A percentile compares a stretch with the other conserved stretches of the same genome.
These are phyloP conservation scores for Trametes maxima DNA, from an alignment of 768 basidiomycete genomes.

Conservation along the genomic window DNA sequence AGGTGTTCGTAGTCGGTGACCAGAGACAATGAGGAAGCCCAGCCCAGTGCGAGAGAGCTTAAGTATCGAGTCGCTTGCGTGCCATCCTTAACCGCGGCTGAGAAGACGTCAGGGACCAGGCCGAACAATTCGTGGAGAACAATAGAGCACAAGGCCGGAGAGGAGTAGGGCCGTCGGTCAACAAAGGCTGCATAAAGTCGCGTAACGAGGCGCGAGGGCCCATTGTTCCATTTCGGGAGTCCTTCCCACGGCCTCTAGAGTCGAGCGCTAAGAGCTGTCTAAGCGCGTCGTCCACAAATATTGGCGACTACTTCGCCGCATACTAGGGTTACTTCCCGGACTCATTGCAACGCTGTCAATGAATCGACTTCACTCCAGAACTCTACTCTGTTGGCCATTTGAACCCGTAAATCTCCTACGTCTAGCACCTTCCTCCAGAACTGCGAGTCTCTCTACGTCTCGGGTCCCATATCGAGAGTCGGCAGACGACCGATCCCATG, in stretches of 20 bases:
- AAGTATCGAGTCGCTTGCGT: slow-evolving; percentile 16
- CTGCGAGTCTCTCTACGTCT: too few species aligned
- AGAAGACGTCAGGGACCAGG: neutral
- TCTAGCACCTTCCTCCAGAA: too few species aligned
- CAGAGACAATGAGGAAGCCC: slow-evolving; percentile 11
- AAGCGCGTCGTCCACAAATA: too few species aligned
- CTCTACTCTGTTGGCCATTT: too few species aligned
- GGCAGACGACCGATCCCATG: too few species aligned
- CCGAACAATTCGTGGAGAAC: slow-evolving; percentile 15
- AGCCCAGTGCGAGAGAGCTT: slow-evolving; percentile 3
- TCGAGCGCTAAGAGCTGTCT: neutral
- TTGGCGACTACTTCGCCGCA: too few species aligned
- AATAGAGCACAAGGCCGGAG: slow-evolving; percentile 20
- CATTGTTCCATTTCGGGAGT: slow-evolving; percentile 17
- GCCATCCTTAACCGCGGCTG: neutral
- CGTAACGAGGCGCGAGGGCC: slow-evolving; percentile 17
- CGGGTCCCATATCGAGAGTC: too few species aligned
- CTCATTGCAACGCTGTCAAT: too few species aligned
- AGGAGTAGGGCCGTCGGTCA: neutral
- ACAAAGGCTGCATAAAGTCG: slow-evolving; percentile 6
- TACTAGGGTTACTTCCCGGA: too few species aligned
- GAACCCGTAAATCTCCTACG: too few species aligned
- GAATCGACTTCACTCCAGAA: too few species aligned
- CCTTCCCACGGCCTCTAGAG: neutral
- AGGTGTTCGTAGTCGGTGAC: slow-evolving; percentile 5